phyloP scores from a whole-genome alignment of 2,329 filamentous ascomycete genomes.

The Alternaria brassicae region DNA sequence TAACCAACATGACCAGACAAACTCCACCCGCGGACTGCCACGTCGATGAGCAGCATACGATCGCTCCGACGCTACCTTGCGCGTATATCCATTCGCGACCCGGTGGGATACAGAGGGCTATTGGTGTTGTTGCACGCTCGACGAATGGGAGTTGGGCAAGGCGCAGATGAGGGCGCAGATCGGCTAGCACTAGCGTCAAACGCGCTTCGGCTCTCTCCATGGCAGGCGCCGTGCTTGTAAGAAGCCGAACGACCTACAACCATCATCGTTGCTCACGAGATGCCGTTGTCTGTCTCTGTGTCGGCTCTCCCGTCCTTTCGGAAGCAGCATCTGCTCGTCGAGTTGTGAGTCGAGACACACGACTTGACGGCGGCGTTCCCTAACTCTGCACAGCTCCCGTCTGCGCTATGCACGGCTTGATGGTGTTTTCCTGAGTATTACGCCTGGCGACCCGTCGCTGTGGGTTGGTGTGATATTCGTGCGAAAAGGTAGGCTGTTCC shows the following conservation, averaged over 20 bases:
- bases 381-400: constrained; percentile 67
- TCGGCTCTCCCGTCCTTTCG: constrained; percentile 60
- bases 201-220: constrained; percentile 2
- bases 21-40: constrained; percentile 16
- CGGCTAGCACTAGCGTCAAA: constrained; percentile 21
- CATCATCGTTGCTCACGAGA: constrained; percentile 19
- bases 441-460: constrained; percentile 77
- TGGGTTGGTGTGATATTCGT: constrained; percentile 96
- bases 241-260: constrained; percentile 12
- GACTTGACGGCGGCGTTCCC: constrained; percentile 25
- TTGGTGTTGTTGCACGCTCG: constrained; percentile 10
- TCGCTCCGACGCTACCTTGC: constrained; percentile 14
- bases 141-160: not conserved
- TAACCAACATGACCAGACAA: not conserved
- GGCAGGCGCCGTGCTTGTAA: constrained; percentile 4
- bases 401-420: constrained; percentile 83
- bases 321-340: constrained; percentile 77
- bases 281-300: constrained; percentile 34
- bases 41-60: constrained; percentile 16
- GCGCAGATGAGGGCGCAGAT: constrained; percentile 12
- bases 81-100: constrained; percentile 22
- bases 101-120: constrained; percentile 1
- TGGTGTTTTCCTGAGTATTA: constrained; percentile 85
- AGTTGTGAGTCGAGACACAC: constrained; percentile 69
- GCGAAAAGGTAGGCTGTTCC: constrained; percentile 70